Evolutionary conservation across 1,139 yeast genomes (phyloP), one percentile per base, ranked within the genome.

Genomic region (Nakaseomyces glabratus): DNA sequence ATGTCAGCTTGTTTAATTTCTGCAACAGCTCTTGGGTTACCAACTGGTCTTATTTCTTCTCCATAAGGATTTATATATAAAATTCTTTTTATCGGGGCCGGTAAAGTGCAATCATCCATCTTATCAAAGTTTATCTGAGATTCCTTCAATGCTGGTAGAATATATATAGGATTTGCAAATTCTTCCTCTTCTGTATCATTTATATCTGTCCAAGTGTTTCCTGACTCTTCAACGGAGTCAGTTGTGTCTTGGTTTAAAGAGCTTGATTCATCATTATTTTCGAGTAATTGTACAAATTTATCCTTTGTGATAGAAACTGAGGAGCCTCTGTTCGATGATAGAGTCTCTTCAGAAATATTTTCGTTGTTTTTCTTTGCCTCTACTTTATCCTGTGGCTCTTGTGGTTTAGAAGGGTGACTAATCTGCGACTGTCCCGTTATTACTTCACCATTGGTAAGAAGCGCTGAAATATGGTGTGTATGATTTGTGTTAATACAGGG

Each of bases 381-480:
- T 28, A 11, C 35, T 11, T 26, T 26, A 18, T 17, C 18, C 15
- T 21, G 15, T 11, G 24, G 30, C 26, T 35, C 9, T 22, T 32
- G 17, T 6, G 44, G 44, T 28, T 36, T 41, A 13, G 50, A 58
- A 2, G 96, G 96, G 57, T 88, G 97, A 0, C 95, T 85, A 6
- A 88, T 88, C 51, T 86, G 95, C 3, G 93, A 80, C 56, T 88
- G 97, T n/a, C 97, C 97, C 0, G 93, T 81, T 23, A 88, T 80
- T 2, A 81, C 64, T 6, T 71, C 63, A 1, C 93, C 95, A 56
- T 84, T 73, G 24, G 65, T 63, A 26, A 88, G 62, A 24, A 71
- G 49, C 0, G 95, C 96, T 38, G 93, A 77, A 14, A 88, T 86
- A 51, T 86, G 94, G 46, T 84, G 84, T 14, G 88, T 77, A 59